Evolutionary conservation across 1,284 basidiomycete species (phyloP).

Genomic region (Pseudomicrostroma phylloplanum): DNA sequence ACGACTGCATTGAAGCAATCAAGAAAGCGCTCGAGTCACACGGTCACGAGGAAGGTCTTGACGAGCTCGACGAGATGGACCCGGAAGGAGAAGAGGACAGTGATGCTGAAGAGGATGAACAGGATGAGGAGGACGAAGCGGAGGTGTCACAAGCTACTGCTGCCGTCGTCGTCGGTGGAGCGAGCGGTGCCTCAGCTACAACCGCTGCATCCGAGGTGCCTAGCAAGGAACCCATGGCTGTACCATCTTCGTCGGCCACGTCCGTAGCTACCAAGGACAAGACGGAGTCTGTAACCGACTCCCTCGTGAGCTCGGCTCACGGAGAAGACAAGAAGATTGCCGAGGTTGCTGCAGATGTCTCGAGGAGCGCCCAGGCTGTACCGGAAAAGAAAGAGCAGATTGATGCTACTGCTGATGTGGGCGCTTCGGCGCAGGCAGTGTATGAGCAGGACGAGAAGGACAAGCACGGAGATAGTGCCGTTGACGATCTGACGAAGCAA

Average conservation of each 20-base stretch:
- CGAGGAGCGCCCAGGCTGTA: conserved; percentile 1
- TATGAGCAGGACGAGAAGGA: conserved; percentile 3
- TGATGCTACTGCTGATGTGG: not conserved
- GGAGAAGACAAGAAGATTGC: conserved; percentile 1
- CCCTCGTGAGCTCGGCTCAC: not conserved
- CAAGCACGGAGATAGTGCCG: too few species aligned
- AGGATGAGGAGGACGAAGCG: conserved; percentile 23
- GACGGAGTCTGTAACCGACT: not conserved
- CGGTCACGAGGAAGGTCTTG: conserved; percentile 36
- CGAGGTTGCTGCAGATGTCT: not conserved
- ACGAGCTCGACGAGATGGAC: conserved; percentile 47
- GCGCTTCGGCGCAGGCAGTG: not conserved
- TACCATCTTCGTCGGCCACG: not conserved
- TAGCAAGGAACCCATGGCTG: not conserved
- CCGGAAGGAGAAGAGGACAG: conserved; percentile 46
- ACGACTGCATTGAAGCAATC: conserved; percentile 42
- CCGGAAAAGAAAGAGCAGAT: not conserved
- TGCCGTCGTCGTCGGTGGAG: not conserved
- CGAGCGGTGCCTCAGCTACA: not conserved
- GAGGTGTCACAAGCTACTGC: not conserved
- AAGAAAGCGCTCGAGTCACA: conserved; percentile 34
- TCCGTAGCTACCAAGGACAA: not conserved
- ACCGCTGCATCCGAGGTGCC: not conserved
- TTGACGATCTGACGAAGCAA: too few species aligned
- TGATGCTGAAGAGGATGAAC: conserved; percentile 30